phyloP scores from a whole-genome alignment of 345 rosid genomes.

The Hibiscus trionum region DNA sequence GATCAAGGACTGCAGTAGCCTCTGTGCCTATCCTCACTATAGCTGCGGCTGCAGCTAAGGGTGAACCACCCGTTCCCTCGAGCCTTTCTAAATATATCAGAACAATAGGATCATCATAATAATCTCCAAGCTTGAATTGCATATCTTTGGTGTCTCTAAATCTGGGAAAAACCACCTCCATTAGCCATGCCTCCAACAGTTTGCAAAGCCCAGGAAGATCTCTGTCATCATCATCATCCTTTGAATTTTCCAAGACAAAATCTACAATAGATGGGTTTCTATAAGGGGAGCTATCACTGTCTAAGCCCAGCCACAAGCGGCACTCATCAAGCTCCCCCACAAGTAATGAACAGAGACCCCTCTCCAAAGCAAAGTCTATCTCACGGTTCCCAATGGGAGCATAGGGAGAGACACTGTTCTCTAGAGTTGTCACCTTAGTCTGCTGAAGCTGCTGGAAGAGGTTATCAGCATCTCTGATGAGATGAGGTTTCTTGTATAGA shows the following conservation, averaged over 20 bases:
- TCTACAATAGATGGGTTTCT: constrained; percentile 68
- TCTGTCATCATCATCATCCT: constrained; percentile 38
- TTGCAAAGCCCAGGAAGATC: constrained; percentile 93
- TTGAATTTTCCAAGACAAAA: constrained; percentile 68
- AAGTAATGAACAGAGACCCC: constrained; percentile 88
- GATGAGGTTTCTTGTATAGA: constrained; percentile 69
- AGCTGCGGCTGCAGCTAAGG: constrained; percentile 91
- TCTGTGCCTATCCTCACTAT: constrained; percentile 82
- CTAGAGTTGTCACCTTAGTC: constrained; percentile 39
- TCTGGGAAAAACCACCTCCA: constrained; percentile 80
- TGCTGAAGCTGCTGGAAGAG: constrained; percentile 87
- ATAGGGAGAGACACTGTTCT: constrained; percentile 41
- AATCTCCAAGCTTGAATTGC: constrained; percentile 74
- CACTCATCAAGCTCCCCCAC: constrained; percentile 81
- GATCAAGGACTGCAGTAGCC: constrained; percentile 60
- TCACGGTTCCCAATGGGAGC: constrained; percentile 48
- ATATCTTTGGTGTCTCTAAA: constrained; percentile 72
- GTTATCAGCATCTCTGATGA: constrained; percentile 70
- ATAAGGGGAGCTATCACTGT: constrained; percentile 51
- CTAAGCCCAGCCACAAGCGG: constrained; percentile 79
- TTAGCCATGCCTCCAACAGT: constrained; percentile 86
- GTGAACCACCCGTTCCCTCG: constrained; percentile 64
- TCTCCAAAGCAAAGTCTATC: constrained; percentile 71
- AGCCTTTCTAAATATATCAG: constrained; percentile 77
- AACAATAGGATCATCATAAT: constrained; percentile 85